Conservation (phyloP, 352 stramenopile species). For the Blastocystis sp. region DNA sequence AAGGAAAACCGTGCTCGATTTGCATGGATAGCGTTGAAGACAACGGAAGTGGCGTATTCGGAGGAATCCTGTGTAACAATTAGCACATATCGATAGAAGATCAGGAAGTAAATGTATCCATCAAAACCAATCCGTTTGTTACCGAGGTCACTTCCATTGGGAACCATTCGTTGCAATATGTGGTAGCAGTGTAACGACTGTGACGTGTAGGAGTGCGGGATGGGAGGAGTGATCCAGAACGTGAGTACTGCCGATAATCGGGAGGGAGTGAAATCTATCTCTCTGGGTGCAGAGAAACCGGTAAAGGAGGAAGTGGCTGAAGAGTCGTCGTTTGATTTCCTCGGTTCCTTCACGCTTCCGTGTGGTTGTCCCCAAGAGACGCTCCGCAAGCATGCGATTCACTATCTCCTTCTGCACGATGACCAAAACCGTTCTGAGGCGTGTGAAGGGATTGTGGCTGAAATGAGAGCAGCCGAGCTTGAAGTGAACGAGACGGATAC, state of each 20-base stretch:
- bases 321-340: too few relatives aligned
- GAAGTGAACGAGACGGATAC: too few relatives aligned
- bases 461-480: too few relatives aligned
- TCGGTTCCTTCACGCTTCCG: too few relatives aligned
- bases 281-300: not conserved
- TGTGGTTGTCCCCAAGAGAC: not conserved
- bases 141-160: conserved; percentile 22
- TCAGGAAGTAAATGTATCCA: not conserved
- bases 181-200: not conserved
- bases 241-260: not conserved
- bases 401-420: conserved; percentile 30
- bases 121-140: conserved; percentile 53
- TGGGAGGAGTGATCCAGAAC: conserved; percentile 36
- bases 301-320: not conserved
- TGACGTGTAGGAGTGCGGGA: not conserved
- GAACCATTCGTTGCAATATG: not conserved
- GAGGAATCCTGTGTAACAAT: not conserved
- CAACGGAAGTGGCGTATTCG: conserved; percentile 35
- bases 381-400: conserved; percentile 4
- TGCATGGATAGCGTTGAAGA: conserved; percentile 1
- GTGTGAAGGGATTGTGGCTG: too few relatives aligned
- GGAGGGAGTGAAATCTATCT: not conserved
- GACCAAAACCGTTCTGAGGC: too few relatives aligned
- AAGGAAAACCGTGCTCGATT: conserved; percentile 51
- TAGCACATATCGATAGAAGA: conserved; percentile 41